Evolutionary conservation across 129 eudicot genomes (phyloP).

Genomic region (Apium graveolens): DNA sequence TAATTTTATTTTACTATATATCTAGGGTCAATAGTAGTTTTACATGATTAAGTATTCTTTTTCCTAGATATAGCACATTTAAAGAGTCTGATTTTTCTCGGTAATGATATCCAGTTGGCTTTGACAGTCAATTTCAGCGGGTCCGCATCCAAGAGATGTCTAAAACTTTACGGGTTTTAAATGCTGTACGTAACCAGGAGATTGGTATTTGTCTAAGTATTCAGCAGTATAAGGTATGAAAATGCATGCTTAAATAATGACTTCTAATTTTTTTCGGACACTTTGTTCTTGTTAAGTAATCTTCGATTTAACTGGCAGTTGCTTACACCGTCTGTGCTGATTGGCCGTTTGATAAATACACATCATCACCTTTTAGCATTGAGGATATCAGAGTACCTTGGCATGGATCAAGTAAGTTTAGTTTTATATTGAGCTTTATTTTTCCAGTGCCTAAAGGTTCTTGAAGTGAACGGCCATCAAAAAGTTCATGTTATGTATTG

Average conservation of each 20-base stretch:
- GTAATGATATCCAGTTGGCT: conserved; percentile 97
- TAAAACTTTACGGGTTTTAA: conserved; percentile 82
- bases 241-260: conserved; percentile 8
- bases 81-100: conserved; percentile 51
- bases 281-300: background rate
- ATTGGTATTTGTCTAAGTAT: conserved; percentile 91
- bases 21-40: background rate
- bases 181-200: conserved; percentile 84
- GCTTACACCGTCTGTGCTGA: conserved; percentile 92
- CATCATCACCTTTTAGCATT: conserved; percentile 80
- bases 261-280: conserved; percentile 16
- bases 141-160: conserved; percentile 81
- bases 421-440: background rate
- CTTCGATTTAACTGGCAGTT: conserved; percentile 34
- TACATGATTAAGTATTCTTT: background rate
- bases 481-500: background rate
- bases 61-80: conserved; percentile 12
- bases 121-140: conserved; percentile 98
- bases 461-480: background rate
- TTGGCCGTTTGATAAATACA: conserved; percentile 86
- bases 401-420: conserved; percentile 64
- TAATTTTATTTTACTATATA: background rate
- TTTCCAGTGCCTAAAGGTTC: background rate
- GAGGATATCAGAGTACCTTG: conserved; percentile 85
- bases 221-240: conserved; percentile 79